phyloP scores from a whole-genome alignment of 345 rosid genomes.

The Salix udensis region DNA sequence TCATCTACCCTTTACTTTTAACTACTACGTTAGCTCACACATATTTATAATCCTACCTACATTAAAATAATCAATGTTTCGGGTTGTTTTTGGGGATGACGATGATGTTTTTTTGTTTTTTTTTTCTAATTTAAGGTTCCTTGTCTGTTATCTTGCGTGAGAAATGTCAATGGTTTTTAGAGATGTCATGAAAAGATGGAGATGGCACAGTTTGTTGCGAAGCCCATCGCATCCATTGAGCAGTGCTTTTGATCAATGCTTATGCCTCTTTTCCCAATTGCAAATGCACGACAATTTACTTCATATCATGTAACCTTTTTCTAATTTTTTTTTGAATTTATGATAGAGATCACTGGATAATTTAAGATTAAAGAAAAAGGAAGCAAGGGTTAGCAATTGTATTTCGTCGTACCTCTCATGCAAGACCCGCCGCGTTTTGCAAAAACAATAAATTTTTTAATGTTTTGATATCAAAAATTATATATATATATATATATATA shows the following conservation, averaged over 20 bases:
- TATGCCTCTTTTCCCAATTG: background rate
- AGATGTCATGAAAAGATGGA: background rate
- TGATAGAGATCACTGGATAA: background rate
- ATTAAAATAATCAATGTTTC: background rate
- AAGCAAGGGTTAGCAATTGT: background rate
- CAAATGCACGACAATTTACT: background rate
- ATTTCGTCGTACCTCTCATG: background rate
- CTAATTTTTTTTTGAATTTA: background rate
- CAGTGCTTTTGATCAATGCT: background rate
- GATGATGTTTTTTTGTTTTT: background rate
- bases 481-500: no score
- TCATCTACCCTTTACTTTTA: constrained; percentile 29
- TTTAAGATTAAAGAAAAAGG: no score
- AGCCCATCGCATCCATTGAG: background rate
- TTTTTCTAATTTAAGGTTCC: background rate
- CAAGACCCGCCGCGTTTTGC: no score
- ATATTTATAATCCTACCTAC: background rate
- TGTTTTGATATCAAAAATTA: no score
- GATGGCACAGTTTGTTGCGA: background rate
- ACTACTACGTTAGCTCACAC: background rate
- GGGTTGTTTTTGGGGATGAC: background rate
- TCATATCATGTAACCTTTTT: background rate
- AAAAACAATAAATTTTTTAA: no score
- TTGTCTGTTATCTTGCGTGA: background rate
- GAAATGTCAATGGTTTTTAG: background rate